Evolutionary conservation across 192 early-diverging fungal species (phyloP).

Genomic region (Martensiomyces pterosporus): DNA sequence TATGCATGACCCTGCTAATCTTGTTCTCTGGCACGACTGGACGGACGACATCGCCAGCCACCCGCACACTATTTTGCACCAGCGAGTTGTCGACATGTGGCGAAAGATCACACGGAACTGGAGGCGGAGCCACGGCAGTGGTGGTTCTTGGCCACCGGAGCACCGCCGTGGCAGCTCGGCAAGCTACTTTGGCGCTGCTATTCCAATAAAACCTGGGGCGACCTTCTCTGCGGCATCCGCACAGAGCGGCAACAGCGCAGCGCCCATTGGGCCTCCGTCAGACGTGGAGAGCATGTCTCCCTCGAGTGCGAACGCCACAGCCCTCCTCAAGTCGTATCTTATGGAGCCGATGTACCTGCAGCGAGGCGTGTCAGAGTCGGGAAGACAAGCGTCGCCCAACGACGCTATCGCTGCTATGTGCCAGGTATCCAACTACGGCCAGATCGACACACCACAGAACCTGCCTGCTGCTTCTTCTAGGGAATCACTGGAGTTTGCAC

Average conservation of each 20-base stretch:
- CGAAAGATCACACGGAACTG: slow-evolving; percentile 17
- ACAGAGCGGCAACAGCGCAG: slow-evolving; percentile 4
- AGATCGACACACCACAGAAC: neutral
- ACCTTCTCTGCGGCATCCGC: no score
- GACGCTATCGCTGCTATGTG: slow-evolving; percentile 10
- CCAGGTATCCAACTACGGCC: slow-evolving; percentile 14
- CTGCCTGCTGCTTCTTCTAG: neutral
- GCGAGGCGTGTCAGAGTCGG: slow-evolving; percentile 37
- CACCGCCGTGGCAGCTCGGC: slow-evolving; percentile 13
- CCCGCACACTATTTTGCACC: slow-evolving; percentile 3
- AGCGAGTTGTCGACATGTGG: slow-evolving; percentile 26
- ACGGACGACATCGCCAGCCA: slow-evolving; percentile 9
- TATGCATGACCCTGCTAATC: neutral
- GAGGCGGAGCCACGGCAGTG: slow-evolving; percentile 8
- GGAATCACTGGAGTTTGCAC: no score
- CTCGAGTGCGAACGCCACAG: slow-evolving; percentile 2
- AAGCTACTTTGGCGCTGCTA: slow-evolving; percentile 8
- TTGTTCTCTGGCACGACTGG: slow-evolving; percentile 27
- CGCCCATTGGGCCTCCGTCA: neutral
- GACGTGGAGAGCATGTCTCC: no score
- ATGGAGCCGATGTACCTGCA: slow-evolving; percentile 33
- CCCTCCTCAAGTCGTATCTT: slow-evolving; percentile 9
- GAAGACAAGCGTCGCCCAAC: slow-evolving; percentile 13
- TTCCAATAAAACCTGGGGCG: neutral
- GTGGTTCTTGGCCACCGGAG: no score